phyloP scores from a whole-genome alignment of 331 rosid species.

The Phaseolus coccineus region DNA sequence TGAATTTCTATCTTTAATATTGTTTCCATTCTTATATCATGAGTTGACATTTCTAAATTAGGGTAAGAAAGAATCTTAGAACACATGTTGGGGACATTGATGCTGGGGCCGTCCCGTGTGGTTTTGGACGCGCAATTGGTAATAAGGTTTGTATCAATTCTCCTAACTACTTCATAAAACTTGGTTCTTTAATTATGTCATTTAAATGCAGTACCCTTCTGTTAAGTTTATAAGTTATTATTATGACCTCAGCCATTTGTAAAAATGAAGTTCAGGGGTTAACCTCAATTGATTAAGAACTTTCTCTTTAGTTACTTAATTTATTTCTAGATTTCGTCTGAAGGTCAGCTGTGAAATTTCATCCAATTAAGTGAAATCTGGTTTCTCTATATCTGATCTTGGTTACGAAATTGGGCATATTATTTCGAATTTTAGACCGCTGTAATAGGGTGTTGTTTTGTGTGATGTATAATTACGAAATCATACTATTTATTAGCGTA shows the following conservation, averaged over 20 bases:
- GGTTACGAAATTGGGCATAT: constrained; percentile 28
- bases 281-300: constrained; percentile 22
- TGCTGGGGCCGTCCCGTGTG: constrained; percentile 97
- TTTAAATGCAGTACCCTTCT: constrained; percentile 29
- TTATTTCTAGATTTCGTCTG: constrained; percentile 1
- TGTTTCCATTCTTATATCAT: constrained; percentile 47
- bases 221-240: not conserved
- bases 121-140: constrained; percentile 98
- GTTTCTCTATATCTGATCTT: constrained; percentile 27
- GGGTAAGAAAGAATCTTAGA: constrained; percentile 95
- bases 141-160: constrained; percentile 80
- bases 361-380: not conserved
- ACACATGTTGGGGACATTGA: constrained; percentile 95
- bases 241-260: constrained; percentile 30
- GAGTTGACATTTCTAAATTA: constrained; percentile 54
- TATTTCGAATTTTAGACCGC: constrained; percentile 30
- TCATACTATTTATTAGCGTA: constrained; percentile 19
- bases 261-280: constrained; percentile 22
- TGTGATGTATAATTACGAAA: constrained; percentile 12
- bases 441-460: constrained; percentile 17
- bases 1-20: constrained; percentile 36
- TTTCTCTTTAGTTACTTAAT: not conserved
- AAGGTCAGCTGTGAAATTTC: constrained; percentile 14
- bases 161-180: constrained; percentile 30
- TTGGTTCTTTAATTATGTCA: constrained; percentile 1